These are phyloP conservation scores for Irpex lacteus DNA, from an alignment of 1,284 basidiomycete genomes.

Conservation along the genomic window DNA sequence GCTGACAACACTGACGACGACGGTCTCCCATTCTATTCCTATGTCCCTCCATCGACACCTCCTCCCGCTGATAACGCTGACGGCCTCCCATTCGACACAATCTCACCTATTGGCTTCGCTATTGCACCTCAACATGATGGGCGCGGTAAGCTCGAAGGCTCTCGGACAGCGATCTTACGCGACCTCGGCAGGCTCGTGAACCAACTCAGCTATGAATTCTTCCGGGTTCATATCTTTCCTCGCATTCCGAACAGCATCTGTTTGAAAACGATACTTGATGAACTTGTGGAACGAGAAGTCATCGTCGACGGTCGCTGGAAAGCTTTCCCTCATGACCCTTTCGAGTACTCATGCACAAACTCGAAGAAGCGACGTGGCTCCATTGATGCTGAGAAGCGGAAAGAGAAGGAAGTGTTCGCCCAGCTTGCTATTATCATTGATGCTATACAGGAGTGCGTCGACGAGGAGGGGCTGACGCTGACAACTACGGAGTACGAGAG, in stretches of 20 bases:
- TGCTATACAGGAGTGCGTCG: not conserved
- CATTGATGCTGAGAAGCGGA: not conserved
- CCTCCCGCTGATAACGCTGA: not conserved
- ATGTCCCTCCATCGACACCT: not conserved
- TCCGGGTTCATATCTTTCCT: not conserved
- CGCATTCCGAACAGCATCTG: not conserved
- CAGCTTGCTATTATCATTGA: not conserved
- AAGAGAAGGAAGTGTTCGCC: conserved; percentile 1
- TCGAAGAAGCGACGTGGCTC: not conserved
- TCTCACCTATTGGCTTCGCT: not conserved
- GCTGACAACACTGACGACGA: not conserved
- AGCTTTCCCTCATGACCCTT: not conserved
- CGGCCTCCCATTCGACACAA: not conserved
- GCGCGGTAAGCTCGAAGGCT: not conserved
- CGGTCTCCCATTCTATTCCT: not conserved
- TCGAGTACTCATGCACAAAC: not conserved
- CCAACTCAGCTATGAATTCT: not conserved
- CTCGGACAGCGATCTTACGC: not conserved
- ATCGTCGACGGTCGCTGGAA: not conserved
- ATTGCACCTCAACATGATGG: not conserved
- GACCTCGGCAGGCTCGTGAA: not conserved
- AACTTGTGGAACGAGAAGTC: not conserved
- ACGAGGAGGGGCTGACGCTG: not conserved
- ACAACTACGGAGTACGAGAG: not conserved
- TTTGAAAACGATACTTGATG: not conserved